These are phyloP conservation scores for Orbilia blumenaviensis DNA, from an alignment of 2,329 filamentous ascomycete species.

Conservation along the genomic window DNA sequence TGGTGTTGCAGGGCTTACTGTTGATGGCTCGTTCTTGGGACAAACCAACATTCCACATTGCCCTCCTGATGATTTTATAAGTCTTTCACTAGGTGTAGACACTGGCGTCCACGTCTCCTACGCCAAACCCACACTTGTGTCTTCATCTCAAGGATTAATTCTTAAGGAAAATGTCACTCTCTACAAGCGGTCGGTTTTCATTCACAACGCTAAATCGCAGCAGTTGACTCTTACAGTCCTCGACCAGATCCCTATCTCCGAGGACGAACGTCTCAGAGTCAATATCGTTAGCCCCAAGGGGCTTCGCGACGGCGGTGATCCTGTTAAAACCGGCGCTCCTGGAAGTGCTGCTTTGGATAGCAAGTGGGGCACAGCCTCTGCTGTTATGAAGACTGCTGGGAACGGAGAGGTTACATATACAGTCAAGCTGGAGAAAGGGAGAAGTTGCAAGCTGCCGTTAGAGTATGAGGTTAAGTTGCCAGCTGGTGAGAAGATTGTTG, in stretches of 20 bases:
- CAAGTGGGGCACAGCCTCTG: slow-evolving; percentile 67
- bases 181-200: slow-evolving; percentile 54
- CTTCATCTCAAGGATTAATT: slow-evolving; percentile 54
- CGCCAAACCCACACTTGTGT: slow-evolving; percentile 67
- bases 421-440: slow-evolving; percentile 68
- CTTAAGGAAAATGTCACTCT: slow-evolving; percentile 55
- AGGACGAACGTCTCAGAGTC: slow-evolving; percentile 69
- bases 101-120: slow-evolving; percentile 68
- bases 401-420: slow-evolving; percentile 64
- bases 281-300: slow-evolving; percentile 66
- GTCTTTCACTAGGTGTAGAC: slow-evolving; percentile 69
- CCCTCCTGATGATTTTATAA: slow-evolving; percentile 67
- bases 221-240: slow-evolving; percentile 66
- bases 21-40: slow-evolving; percentile 72
- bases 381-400: slow-evolving; percentile 69
- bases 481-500: slow-evolving; percentile 63
- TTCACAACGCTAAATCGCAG: slow-evolving; percentile 55
- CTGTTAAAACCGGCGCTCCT: slow-evolving; percentile 60
- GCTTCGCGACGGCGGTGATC: slow-evolving; percentile 62
- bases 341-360: slow-evolving; percentile 55
- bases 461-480: slow-evolving; percentile 72
- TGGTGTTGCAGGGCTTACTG: slow-evolving; percentile 68
- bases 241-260: slow-evolving; percentile 71
- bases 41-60: slow-evolving; percentile 68
- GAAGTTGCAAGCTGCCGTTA: slow-evolving; percentile 68